Evolutionary conservation across 2,329 filamentous ascomycete genomes (phyloP).

Genomic region (Achaetomium macrosporum): DNA sequence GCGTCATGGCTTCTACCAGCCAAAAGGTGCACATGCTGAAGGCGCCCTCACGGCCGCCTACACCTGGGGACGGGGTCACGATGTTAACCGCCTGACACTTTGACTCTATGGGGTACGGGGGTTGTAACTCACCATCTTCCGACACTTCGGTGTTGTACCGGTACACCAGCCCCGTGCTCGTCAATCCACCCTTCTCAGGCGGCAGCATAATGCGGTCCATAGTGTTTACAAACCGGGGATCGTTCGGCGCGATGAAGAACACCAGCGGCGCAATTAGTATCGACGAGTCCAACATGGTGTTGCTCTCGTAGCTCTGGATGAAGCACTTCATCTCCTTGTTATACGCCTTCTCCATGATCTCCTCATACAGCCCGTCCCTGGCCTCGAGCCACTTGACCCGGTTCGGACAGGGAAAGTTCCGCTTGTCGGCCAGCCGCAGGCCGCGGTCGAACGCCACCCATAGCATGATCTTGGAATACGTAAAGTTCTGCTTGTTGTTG

Average conservation of each 20-base stretch:
- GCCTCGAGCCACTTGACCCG: slow-evolving; percentile 59
- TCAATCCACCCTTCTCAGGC: slow-evolving; percentile 69
- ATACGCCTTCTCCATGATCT: slow-evolving; percentile 72
- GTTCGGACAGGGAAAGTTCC: slow-evolving; percentile 69
- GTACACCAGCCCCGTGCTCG: slow-evolving; percentile 68
- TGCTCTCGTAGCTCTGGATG: slow-evolving; percentile 69
- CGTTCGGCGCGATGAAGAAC: slow-evolving; percentile 73
- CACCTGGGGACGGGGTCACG: slow-evolving; percentile 41
- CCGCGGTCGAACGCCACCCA: slow-evolving; percentile 77
- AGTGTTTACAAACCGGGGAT: slow-evolving; percentile 67
- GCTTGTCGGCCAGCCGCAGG: slow-evolving; percentile 66
- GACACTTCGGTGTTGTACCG: slow-evolving; percentile 65
- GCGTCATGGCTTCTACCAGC: slow-evolving; percentile 72
- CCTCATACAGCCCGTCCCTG: slow-evolving; percentile 64
- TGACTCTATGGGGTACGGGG: too few species aligned
- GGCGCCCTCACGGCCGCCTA: slow-evolving; percentile 68
- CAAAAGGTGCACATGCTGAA: slow-evolving; percentile 82
- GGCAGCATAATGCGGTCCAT: slow-evolving; percentile 65
- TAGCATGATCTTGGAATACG: slow-evolving; percentile 77
- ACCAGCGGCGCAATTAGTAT: slow-evolving; percentile 72
- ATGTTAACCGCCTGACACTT: slow-evolving; percentile 11
- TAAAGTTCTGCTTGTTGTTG: slow-evolving; percentile 69
- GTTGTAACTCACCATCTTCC: slow-evolving; percentile 54
- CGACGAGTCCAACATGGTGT: slow-evolving; percentile 64
- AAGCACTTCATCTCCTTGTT: slow-evolving; percentile 65